Evolutionary conservation across 345 rosid species (phyloP).

Genomic region (Populus nigra): DNA sequence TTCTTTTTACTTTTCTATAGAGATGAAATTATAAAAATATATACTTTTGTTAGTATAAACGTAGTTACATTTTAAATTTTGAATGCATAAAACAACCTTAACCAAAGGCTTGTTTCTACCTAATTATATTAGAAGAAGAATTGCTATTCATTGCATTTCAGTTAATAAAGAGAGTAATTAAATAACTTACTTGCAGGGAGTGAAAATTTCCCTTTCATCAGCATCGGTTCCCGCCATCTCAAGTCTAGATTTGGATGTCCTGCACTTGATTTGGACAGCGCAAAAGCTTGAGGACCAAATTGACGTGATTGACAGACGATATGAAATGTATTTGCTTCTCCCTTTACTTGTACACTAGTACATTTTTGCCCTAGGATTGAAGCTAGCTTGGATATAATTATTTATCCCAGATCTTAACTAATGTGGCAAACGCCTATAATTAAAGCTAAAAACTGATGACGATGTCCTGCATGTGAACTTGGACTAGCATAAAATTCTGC

Average conservation of each 20-base stretch:
- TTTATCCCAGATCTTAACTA: background rate
- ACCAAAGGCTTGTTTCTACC: no score
- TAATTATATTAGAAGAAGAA: no score
- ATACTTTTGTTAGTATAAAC: no score
- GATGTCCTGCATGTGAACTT: background rate
- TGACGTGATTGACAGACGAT: constrained; percentile 57
- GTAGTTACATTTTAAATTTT: no score
- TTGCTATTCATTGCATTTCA: background rate
- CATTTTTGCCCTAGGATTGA: background rate
- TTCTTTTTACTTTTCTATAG: no score
- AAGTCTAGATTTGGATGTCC: constrained; percentile 62
- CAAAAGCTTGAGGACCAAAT: constrained; percentile 89
- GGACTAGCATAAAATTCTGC: background rate
- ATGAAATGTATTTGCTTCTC: constrained; percentile 49
- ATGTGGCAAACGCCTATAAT: background rate
- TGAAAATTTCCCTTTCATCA: constrained; percentile 68
- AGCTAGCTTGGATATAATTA: background rate
- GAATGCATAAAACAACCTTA: no score
- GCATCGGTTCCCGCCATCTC: constrained; percentile 50
- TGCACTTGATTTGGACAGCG: constrained; percentile 72
- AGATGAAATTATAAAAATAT: no score
- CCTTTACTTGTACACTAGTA: constrained; percentile 4
- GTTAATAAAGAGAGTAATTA: constrained; percentile 1
- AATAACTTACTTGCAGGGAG: constrained; percentile 53
- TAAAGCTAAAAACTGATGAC: background rate